Conservation (phyloP, 805 yeast genomes). For the Nematodospora valgi region DNA sequence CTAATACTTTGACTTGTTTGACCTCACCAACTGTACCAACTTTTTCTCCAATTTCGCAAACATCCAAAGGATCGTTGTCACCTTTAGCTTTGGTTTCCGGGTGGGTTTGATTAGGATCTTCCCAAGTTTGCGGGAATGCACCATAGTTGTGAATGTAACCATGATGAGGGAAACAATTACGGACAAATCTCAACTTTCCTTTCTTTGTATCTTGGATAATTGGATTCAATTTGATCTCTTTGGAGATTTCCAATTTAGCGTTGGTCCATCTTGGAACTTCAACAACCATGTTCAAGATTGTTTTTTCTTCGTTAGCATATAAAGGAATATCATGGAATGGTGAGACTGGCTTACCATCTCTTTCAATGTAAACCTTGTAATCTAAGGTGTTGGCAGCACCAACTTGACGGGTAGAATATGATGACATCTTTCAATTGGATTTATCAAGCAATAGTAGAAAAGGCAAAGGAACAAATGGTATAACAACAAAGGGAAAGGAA, state of each 20-base stretch:
- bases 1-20: slow-evolving; percentile 64
- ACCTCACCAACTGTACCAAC: slow-evolving; percentile 50
- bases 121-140: slow-evolving; percentile 96
- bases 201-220: slow-evolving; percentile 96
- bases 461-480: no score
- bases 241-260: slow-evolving; percentile 93
- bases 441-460: no score
- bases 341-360: slow-evolving; percentile 91
- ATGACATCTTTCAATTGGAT: slow-evolving; percentile 11
- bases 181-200: slow-evolving; percentile 92
- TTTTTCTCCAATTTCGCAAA: slow-evolving; percentile 47
- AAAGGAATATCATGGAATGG: slow-evolving; percentile 80
- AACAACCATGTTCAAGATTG: slow-evolving; percentile 76
- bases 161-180: slow-evolving; percentile 98
- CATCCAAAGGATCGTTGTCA: slow-evolving; percentile 92
- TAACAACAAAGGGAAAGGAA: no score
- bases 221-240: slow-evolving; percentile 83
- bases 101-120: slow-evolving; percentile 60
- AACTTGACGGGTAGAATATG: slow-evolving; percentile 84
- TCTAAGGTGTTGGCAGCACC: slow-evolving; percentile 96
- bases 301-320: slow-evolving; percentile 90
- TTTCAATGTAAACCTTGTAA: slow-evolving; percentile 85
- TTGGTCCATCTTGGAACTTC: slow-evolving; percentile 99
- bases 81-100: slow-evolving; percentile 68
- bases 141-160: slow-evolving; percentile 99